These are phyloP conservation scores for Phialophora chinensis DNA, from an alignment of 2,329 filamentous ascomycete species.

Conservation along the genomic window DNA sequence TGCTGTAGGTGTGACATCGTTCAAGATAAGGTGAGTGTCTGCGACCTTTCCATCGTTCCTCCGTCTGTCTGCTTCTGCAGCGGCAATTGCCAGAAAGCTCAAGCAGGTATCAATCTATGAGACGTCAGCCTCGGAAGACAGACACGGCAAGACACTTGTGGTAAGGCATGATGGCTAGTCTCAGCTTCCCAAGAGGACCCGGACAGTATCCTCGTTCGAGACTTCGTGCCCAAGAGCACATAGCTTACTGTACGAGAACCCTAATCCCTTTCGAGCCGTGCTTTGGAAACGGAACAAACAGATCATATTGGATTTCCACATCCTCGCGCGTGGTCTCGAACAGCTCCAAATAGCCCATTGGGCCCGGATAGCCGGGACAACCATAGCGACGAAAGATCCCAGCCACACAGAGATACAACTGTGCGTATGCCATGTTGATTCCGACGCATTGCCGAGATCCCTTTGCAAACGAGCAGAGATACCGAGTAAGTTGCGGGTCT, in stretches of 20 bases:
- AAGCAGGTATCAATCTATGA: too few relatives aligned
- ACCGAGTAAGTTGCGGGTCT: conserved; percentile 45
- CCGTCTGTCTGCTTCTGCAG: too few relatives aligned
- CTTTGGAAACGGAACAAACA: conserved; percentile 12
- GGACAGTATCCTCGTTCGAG: too few relatives aligned
- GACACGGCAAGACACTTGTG: too few relatives aligned
- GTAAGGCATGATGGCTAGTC: too few relatives aligned
- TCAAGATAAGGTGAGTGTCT: neutral
- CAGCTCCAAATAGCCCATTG: conserved; percentile 12
- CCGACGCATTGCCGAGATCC: conserved; percentile 53
- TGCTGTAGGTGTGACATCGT: neutral
- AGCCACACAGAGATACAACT: conserved; percentile 41
- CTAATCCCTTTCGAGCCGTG: conserved; percentile 1
- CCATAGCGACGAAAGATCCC: conserved; percentile 38
- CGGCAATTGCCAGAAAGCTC: too few relatives aligned
- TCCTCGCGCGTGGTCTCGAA: conserved; percentile 9
- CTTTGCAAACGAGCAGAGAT: conserved; percentile 49
- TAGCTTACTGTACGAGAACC: conserved; percentile 1
- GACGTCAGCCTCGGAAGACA: too few relatives aligned
- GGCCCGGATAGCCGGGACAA: neutral
- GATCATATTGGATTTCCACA: conserved; percentile 8
- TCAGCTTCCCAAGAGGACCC: too few relatives aligned
- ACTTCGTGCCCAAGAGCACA: too few relatives aligned
- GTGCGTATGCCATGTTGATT: conserved; percentile 44
- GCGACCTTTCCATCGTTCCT: too few relatives aligned